Evolutionary conservation across 768 basidiomycete species (phyloP).

Genomic region (Boletus tylopilopsis): DNA sequence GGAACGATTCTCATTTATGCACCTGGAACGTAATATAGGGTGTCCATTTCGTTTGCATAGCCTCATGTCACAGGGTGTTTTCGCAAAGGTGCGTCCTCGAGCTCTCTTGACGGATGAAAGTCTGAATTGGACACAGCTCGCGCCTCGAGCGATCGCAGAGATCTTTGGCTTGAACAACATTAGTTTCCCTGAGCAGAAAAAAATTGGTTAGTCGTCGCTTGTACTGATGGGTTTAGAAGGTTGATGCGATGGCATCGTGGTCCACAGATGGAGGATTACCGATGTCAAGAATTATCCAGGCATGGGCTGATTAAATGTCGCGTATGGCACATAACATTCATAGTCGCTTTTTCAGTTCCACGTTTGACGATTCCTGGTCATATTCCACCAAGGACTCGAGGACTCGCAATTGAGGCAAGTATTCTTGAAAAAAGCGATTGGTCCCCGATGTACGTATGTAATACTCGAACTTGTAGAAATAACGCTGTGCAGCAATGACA

Average conservation of each 20-base stretch:
- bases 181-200: constrained; percentile 1
- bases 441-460: too few relatives aligned
- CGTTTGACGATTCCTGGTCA: constrained; percentile 12
- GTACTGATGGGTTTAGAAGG: background rate
- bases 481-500: too few relatives aligned
- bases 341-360: constrained; percentile 8
- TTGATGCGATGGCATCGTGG: background rate
- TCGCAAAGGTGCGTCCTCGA: constrained; percentile 13
- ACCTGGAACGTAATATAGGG: background rate
- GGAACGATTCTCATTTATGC: background rate
- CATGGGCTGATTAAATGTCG: background rate
- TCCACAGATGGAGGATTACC: constrained; percentile 13
- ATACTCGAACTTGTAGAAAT: too few relatives aligned
- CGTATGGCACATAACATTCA: background rate
- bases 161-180: constrained; percentile 45
- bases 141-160: constrained; percentile 39
- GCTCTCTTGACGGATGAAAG: constrained; percentile 6
- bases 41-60: constrained; percentile 15
- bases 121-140: constrained; percentile 33
- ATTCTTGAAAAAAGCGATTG: too few relatives aligned
- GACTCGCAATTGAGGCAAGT: too few relatives aligned
- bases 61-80: constrained; percentile 31
- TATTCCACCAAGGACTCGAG: too few relatives aligned
- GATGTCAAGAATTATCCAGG: constrained; percentile 19
- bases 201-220: constrained; percentile 8